Percentiles rank a stretch among this genome's conserved stretches.
Evolutionary conservation across 2,329 filamentous ascomycete species (phyloP).

Genomic region (Cladosporium sp.): DNA sequence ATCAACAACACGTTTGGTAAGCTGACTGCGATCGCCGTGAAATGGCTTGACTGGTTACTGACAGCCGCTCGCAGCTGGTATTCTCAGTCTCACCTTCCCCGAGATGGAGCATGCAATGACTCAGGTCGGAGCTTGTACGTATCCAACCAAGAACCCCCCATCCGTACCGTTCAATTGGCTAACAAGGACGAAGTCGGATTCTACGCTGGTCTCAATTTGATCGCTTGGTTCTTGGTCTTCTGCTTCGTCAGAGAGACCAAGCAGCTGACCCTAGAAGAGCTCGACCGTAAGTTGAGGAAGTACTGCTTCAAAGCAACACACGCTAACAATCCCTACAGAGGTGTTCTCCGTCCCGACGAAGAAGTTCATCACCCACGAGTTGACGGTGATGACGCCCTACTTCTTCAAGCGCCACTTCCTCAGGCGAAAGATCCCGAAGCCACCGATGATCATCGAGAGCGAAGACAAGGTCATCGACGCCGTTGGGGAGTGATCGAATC

Average conservation of each 20-base stretch:
- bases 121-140: slow-evolving; percentile 47
- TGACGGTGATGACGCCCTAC: slow-evolving; percentile 35
- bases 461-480: neutral
- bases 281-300: slow-evolving; percentile 29
- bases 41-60: neutral
- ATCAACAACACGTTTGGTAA: slow-evolving; percentile 48
- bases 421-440: slow-evolving; percentile 22
- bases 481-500: too few relatives aligned
- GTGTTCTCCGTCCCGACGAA: slow-evolving; percentile 49
- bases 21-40: neutral
- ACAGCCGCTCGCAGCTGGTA: slow-evolving; percentile 35
- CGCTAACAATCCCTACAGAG: slow-evolving; percentile 23
- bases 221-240: slow-evolving; percentile 47
- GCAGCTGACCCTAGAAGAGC: slow-evolving; percentile 43
- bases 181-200: slow-evolving; percentile 42
- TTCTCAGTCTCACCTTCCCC: slow-evolving; percentile 39
- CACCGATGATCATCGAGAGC: slow-evolving; percentile 4
- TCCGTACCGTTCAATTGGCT: slow-evolving; percentile 30
- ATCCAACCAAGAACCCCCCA: slow-evolving; percentile 13
- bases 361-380: slow-evolving; percentile 35
- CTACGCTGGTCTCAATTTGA: slow-evolving; percentile 52
- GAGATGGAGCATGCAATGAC: slow-evolving; percentile 44
- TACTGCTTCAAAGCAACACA: too few relatives aligned
- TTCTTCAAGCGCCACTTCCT: slow-evolving; percentile 38
- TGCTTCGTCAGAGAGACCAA: slow-evolving; percentile 45